Conservation (phyloP, 345 rosid genomes). For the Arabis hirsuta region DNA sequence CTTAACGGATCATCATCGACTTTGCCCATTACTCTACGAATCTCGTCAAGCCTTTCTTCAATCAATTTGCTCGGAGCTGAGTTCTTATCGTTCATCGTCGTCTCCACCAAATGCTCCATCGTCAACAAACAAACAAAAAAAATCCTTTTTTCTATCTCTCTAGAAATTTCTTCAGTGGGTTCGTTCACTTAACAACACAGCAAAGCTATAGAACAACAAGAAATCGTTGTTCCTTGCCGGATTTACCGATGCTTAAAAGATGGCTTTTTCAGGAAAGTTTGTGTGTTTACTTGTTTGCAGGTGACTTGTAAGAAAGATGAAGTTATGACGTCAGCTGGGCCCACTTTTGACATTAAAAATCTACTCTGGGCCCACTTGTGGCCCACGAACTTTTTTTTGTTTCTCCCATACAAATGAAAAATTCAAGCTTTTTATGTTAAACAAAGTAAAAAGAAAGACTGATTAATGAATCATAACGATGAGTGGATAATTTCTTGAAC, state of each 20-base stretch:
- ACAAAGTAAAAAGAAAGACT: background rate
- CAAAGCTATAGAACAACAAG: conserved; percentile 11
- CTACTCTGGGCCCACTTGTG: background rate
- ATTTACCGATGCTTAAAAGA: conserved; percentile 21
- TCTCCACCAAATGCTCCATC: conserved; percentile 33
- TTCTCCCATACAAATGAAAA: background rate
- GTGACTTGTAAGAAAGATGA: conserved; percentile 22
- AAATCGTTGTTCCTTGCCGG: background rate
- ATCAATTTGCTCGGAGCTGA: conserved; percentile 34
- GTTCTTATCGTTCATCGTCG: conserved; percentile 31
- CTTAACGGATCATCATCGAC: conserved; percentile 80
- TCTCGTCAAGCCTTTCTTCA: conserved; percentile 85
- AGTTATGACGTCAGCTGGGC: conserved; percentile 13
- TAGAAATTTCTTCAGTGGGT: conserved; percentile 3
- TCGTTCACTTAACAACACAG: background rate
- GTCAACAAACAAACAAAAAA: background rate
- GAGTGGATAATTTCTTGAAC: conserved; percentile 4
- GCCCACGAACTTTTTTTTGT: background rate
- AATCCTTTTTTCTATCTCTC: conserved; percentile 3
- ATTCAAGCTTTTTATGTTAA: background rate
- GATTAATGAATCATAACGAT: conserved; percentile 5
- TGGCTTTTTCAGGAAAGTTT: conserved; percentile 32
- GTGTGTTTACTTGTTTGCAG: conserved; percentile 8
- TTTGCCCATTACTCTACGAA: conserved; percentile 72
- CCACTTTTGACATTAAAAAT: too few species aligned